phyloP scores from a whole-genome alignment of 352 stramenopile genomes.

The Phytophthora megakarya region DNA sequence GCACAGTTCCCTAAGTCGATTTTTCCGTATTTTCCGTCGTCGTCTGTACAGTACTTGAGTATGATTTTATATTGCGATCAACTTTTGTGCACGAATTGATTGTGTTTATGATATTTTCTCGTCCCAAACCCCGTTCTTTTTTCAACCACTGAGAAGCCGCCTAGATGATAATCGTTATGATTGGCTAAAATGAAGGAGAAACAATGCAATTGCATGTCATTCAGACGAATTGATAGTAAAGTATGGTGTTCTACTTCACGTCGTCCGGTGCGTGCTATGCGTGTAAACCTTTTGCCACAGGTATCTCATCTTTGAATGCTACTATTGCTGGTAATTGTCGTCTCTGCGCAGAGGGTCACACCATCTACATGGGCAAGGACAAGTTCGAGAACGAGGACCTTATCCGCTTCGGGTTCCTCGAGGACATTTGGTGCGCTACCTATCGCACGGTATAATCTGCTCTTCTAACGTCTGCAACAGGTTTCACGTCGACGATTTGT shows the following conservation, averaged over 20 bases:
- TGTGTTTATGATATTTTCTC: no score
- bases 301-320: neutral
- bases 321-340: neutral
- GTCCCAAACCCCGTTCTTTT: constrained; percentile 2
- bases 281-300: neutral
- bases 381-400: constrained; percentile 99
- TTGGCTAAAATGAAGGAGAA: constrained; percentile 21
- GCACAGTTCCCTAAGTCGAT: no score
- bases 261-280: constrained; percentile 63
- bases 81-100: no score
- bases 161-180: constrained; percentile 5
- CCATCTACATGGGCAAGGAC: constrained; percentile 98
- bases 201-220: constrained; percentile 3
- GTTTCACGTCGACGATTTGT: constrained; percentile 99
- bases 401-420: constrained; percentile 96
- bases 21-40: no score
- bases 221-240: constrained; percentile 7
- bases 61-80: no score
- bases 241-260: constrained; percentile 86
- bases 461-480: constrained; percentile 23
- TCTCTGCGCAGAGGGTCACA: constrained; percentile 74
- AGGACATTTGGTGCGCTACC: constrained; percentile 90
- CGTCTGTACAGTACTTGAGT: no score
- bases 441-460: neutral
- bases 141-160: constrained; percentile 3